These are phyloP conservation scores for Salvia hispanica DNA, from an alignment of 257 asterid genomes.

Conservation along the genomic window DNA sequence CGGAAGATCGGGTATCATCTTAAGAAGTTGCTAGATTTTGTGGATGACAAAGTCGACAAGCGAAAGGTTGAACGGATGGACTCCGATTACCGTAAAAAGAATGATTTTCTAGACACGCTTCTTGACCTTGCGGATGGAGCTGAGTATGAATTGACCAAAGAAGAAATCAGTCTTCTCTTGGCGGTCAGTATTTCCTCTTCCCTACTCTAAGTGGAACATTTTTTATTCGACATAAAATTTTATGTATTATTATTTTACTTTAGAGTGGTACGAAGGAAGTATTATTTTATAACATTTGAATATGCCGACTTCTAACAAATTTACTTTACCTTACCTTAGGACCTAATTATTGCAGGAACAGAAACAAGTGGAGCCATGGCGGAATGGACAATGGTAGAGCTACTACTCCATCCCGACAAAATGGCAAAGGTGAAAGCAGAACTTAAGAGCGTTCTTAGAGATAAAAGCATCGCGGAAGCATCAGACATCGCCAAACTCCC, in stretches of 20 bases:
- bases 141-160: not conserved
- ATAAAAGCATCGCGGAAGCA: not conserved
- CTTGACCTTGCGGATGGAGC: not conserved
- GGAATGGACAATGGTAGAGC: slow-evolving; percentile 40
- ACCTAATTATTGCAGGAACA: not conserved
- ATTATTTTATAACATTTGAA: too few relatives aligned
- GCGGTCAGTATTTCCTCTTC: not conserved
- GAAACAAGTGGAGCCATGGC: not conserved
- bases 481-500: slow-evolving; percentile 3
- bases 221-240: too few relatives aligned
- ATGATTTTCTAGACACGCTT: not conserved
- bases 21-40: not conserved
- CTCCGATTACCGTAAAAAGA: not conserved
- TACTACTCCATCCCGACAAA: slow-evolving; percentile 30
- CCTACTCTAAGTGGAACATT: too few relatives aligned
- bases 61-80: not conserved
- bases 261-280: too few relatives aligned
- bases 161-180: not conserved
- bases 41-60: not conserved
- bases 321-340: not conserved
- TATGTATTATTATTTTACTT: too few relatives aligned
- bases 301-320: too few relatives aligned
- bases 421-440: slow-evolving; percentile 17
- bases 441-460: not conserved
- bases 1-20: not conserved